A percentile compares a stretch with the other conserved stretches of the same genome.
These are phyloP conservation scores for Pythium folliculosum DNA, from an alignment of 352 stramenopile genomes.

Conservation along the genomic window DNA sequence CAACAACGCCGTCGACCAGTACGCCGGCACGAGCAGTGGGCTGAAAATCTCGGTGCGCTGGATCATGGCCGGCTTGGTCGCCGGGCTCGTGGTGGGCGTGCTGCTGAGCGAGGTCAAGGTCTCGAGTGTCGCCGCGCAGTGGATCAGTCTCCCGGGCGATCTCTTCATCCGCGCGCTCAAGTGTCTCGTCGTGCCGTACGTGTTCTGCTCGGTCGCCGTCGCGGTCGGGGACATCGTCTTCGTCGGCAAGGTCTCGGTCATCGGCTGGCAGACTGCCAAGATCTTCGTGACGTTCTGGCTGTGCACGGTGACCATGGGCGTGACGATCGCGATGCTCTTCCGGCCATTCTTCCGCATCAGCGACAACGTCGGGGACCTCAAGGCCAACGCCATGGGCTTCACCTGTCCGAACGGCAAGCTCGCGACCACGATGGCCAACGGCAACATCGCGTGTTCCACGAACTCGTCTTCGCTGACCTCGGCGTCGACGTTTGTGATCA, in stretches of 20 bases:
- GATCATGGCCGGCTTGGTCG: constrained; percentile 47
- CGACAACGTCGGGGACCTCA: not conserved
- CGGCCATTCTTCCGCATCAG: constrained; percentile 45
- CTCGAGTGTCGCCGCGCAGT: constrained; percentile 40
- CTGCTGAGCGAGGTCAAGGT: constrained; percentile 45
- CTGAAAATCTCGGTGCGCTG: constrained; percentile 48
- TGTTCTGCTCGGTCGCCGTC: constrained; percentile 81
- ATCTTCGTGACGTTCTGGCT: constrained; percentile 64
- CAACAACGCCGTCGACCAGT: constrained; percentile 23
- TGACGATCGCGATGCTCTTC: constrained; percentile 57
- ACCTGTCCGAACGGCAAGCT: constrained; percentile 49
- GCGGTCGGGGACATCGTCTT: constrained; percentile 73
- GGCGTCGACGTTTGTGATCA: constrained; percentile 38
- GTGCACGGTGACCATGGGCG: constrained; percentile 43
- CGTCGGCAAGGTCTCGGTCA: constrained; percentile 65
- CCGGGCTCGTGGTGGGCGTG: constrained; percentile 50
- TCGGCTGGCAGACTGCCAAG: constrained; percentile 67
- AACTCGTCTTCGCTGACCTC: not conserved
- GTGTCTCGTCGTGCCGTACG: constrained; percentile 69
- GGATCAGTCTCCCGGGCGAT: constrained; percentile 68
- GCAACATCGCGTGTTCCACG: constrained; percentile 25
- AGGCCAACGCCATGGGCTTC: constrained; percentile 46
- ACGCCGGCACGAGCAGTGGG: constrained; percentile 42
- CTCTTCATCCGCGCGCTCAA: constrained; percentile 75
- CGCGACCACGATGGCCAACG: constrained; percentile 18